Evolutionary conservation across 1,284 basidiomycete species (phyloP), one percentile per base, ranked within the genome.

Genomic region (Naganishia liquefaciens): DNA sequence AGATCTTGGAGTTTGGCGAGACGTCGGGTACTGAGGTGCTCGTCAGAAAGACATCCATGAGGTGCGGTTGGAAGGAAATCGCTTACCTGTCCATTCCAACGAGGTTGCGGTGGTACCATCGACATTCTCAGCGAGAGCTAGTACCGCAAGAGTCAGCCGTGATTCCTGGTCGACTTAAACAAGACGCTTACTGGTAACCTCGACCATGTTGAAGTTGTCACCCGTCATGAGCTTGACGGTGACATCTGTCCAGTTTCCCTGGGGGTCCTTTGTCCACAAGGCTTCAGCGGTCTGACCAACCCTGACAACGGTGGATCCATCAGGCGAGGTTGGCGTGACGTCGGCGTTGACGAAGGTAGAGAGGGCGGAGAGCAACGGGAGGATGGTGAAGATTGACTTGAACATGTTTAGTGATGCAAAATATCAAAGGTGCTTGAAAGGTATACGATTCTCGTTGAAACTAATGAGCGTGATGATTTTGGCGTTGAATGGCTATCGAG

Each of bases 241-340:
- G 58, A 77, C 70, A 67, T 79, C 70, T 46, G 68, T 79, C 79
- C 79, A 81, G 52, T 60, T 67, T 50, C 78, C 78, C n/a, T 72
- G 72, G 15, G 73, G 70, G 70, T 80, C 80, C 19, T 70, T 67
- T 15, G 70, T 64, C 79, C 79, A 81, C 10, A 71, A 61, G 17
- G 76, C 74, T 19, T 70, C 69, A 67, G 79, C 69, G 15, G 68
- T 53, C 3, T 64, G 47, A 21, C 78, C 78, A 33, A 74, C 70
- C 43, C 72, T 73, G 67, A 75, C 74, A 55, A 75, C 72, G 21
- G 77, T 78, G 21, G 68, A 54, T 5, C 61, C 62, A 46, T 73
- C 73, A 3, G 79, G 79, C 28, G 75, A 76, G 19, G 75, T 74
- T 25, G 77, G 83, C 76, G 73, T 78, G 74, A 71, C 53, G n/a